Conservation (phyloP, 164 flowering plant species). For the Vitis amurensis region DNA sequence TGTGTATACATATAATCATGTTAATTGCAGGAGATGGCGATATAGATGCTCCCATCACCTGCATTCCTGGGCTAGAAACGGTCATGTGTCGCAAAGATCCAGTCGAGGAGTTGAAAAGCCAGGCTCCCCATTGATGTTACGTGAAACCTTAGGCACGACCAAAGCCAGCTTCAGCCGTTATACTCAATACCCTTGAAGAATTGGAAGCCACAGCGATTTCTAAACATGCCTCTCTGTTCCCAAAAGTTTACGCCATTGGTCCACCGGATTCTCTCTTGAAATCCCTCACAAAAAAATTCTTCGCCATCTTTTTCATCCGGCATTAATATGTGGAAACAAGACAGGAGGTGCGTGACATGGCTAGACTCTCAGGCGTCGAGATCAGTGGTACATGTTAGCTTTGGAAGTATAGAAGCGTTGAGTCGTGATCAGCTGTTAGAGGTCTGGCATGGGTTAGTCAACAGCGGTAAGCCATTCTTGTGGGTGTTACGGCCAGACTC, state of each 20-base stretch:
- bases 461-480: slow-evolving; percentile 18
- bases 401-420: slow-evolving; percentile 19
- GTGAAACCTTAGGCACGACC: no score
- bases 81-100: no score
- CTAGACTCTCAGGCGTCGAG: slow-evolving; percentile 20
- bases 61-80: no score
- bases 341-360: slow-evolving; percentile 29
- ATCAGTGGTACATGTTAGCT: slow-evolving; percentile 29
- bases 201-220: slow-evolving; percentile 20
- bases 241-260: slow-evolving; percentile 28
- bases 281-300: background rate
- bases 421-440: slow-evolving; percentile 10
- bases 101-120: no score
- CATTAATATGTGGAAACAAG: slow-evolving; percentile 12
- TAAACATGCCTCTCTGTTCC: slow-evolving; percentile 16
- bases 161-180: no score
- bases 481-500: slow-evolving; percentile 20
- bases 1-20: no score
- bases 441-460: slow-evolving; percentile 19
- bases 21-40: no score
- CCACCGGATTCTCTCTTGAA: slow-evolving; percentile 18
- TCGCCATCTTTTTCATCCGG: background rate
- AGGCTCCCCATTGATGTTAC: no score
- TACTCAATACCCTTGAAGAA: slow-evolving; percentile 20
- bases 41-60: no score